Base-by-base conservation (phyloP, 805 yeast genomes). In the Saturnispora gosingensis region DNA sequence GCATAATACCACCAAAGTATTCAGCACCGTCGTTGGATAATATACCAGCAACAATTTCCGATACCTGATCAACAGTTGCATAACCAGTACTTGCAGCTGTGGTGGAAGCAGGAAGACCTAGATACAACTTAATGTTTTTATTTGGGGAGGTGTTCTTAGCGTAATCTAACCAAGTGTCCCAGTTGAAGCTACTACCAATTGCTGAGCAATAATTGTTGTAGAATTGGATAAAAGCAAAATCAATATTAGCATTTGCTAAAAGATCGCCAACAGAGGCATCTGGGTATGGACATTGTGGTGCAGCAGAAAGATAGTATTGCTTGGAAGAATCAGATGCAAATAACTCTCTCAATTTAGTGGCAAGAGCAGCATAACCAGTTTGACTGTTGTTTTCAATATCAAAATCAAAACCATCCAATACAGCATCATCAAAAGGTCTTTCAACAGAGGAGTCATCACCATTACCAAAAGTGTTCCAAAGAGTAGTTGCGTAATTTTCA, bases 211-310 rank as follows among this genome's bases (percentile, higher is more conserved):
- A 75, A 70, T 89, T 89, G 77, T 89, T 89, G 76, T 88, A 89
- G 70, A 89, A 89, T 70, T 88, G 96, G 57, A 90, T 76, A 63
- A 86, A 88, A 4, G 88, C 85, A 66, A 81, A 88, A 68, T 89
- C 96, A 58, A 89, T 72, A 38, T 78, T 72, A 10, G 87, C 81
- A 67, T 75, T 46, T 34, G 65, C 62, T 45, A 76, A 59, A 36
- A 76, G 64, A 49, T 69, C 65, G 51, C 75, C 74, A 39, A 71
- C 64, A 46, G 68, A 65, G 11, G 78, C 82, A 70, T 89, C 97
- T 18, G 96, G 96, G 65, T 82, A 85, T 25, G 81, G 83, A 71
- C 97, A 90, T 71, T 88, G 96, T 20, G 97, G 97, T 56, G 97
- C 91, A 57, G 96, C 96, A 49, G 95, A 81, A 44, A 88, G 70